Conservation (phyloP, 2,329 filamentous ascomycete species). For the Juglanconis juglandina region DNA sequence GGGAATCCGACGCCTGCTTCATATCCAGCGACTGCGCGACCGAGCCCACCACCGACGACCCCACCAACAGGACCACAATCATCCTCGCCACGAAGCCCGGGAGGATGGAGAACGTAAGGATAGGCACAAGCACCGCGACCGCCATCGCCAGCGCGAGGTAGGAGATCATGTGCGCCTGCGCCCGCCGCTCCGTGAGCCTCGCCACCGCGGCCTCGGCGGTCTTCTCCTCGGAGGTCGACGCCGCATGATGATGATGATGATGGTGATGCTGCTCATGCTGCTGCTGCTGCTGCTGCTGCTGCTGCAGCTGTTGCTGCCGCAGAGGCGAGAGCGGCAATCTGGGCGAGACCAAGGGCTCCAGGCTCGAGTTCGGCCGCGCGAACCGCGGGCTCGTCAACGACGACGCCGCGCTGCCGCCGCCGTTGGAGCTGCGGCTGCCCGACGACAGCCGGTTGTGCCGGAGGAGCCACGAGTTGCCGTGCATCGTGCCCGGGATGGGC, state of each 20-base stretch:
- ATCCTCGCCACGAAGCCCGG: conserved; percentile 55
- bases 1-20: neutral
- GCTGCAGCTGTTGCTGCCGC: neutral
- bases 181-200: neutral
- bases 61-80: conserved; percentile 52
- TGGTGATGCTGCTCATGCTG: too few relatives aligned
- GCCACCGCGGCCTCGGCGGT: neutral
- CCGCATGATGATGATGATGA: neutral
- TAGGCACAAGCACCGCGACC: conserved; percentile 51
- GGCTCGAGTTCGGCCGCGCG: neutral
- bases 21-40: neutral
- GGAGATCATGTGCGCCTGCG: conserved; percentile 4
- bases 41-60: conserved; percentile 24
- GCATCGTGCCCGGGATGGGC: conserved; percentile 14
- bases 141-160: conserved; percentile 44
- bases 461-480: conserved; percentile 15
- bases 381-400: neutral
- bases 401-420: neutral
- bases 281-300: too few relatives aligned
- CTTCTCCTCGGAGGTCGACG: neutral
- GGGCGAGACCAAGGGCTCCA: neutral
- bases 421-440: conserved; percentile 9
- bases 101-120: conserved; percentile 57
- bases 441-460: conserved; percentile 7
- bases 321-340: neutral